A percentile compares a stretch with the other conserved stretches of the same genome.
Evolutionary conservation across 352 stramenopile genomes (phyloP).

Genomic region (Peronospora tabacina): DNA sequence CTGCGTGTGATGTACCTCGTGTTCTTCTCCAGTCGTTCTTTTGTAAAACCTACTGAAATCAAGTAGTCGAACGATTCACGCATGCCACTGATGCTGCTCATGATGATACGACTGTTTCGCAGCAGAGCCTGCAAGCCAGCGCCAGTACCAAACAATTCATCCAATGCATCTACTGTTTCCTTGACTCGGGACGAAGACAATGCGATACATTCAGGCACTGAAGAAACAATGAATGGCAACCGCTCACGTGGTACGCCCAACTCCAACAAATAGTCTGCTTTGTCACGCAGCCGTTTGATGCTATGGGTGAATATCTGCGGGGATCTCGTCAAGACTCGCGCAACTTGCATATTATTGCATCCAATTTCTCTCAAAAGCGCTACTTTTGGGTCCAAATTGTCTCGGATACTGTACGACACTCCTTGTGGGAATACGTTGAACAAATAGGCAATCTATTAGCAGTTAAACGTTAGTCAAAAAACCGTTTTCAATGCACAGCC

Average conservation of each 20-base stretch:
- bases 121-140: constrained; percentile 18
- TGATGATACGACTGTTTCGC: constrained; percentile 36
- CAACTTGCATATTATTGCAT: constrained; percentile 29
- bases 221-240: constrained; percentile 29
- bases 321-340: constrained; percentile 31
- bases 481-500: not conserved
- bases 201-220: constrained; percentile 35
- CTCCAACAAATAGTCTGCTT: constrained; percentile 26
- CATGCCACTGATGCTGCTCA: constrained; percentile 42
- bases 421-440: constrained; percentile 42
- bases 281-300: constrained; percentile 29
- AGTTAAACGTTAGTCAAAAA: not conserved
- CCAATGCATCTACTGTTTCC: constrained; percentile 33
- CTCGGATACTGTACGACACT: constrained; percentile 22
- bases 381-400: constrained; percentile 42
- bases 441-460: constrained; percentile 43
- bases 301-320: constrained; percentile 38
- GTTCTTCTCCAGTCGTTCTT: constrained; percentile 26
- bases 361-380: constrained; percentile 30
- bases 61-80: constrained; percentile 36
- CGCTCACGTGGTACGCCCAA: constrained; percentile 27
- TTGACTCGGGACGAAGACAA: constrained; percentile 34
- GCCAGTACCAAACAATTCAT: constrained; percentile 36
- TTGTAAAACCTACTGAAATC: constrained; percentile 26
- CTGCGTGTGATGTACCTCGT: constrained; percentile 36